A percentile compares a stretch with the other conserved stretches of the same genome.
Conservation (phyloP, 2,329 filamentous ascomycete genomes). For the Paecilomyces sp. region DNA sequence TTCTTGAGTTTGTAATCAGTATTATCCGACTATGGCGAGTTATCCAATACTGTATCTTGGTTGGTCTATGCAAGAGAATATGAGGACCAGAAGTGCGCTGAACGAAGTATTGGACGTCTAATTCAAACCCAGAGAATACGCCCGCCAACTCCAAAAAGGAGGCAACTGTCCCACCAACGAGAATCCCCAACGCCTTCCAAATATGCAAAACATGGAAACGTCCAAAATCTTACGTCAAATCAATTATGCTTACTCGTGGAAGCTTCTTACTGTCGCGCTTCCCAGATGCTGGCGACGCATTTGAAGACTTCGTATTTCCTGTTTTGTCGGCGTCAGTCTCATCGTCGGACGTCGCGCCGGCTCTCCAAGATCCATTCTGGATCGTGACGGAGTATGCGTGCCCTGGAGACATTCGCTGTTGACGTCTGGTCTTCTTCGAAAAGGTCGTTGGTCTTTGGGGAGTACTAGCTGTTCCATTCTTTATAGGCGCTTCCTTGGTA, state of each 20-base stretch:
- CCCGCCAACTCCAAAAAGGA: not conserved
- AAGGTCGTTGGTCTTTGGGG: not conserved
- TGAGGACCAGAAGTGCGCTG: not conserved
- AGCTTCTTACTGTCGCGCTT: slow-evolving; percentile 11
- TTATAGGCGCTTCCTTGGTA: not conserved
- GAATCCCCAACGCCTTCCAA: not conserved
- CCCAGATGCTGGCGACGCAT: slow-evolving; percentile 3
- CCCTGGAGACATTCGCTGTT: slow-evolving; percentile 9
- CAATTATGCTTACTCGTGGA: slow-evolving; percentile 26
- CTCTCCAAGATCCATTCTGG: slow-evolving; percentile 17
- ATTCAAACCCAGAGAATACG: not conserved
- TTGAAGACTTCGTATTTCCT: slow-evolving; percentile 3
- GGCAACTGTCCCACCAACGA: not conserved
- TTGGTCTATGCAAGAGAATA: no score
- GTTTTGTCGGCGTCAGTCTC: slow-evolving; percentile 6
- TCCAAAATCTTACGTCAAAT: slow-evolving; percentile 13
- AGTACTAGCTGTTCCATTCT: not conserved
- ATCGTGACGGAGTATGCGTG: slow-evolving; percentile 7
- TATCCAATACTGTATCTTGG: no score
- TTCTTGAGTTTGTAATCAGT: no score
- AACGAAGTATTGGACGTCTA: not conserved
- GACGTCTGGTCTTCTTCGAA: not conserved
- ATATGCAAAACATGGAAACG: not conserved
- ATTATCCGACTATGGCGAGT: no score
- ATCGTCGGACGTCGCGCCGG: slow-evolving; percentile 6